Evolutionary conservation across 345 rosid species (phyloP).

Genomic region (Salix arbutifolia): DNA sequence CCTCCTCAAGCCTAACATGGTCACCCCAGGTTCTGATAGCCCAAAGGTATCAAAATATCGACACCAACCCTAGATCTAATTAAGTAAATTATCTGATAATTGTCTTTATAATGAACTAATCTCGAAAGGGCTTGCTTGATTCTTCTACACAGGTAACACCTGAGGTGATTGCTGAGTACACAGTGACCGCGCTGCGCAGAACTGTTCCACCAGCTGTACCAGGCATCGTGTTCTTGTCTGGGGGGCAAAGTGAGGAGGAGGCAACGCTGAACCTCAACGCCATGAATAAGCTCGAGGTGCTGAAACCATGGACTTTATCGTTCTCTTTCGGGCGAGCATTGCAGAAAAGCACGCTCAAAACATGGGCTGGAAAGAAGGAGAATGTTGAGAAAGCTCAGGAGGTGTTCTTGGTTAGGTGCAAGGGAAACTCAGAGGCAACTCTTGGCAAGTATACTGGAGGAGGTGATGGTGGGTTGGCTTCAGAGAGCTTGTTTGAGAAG

Average conservation of each 20-base stretch:
- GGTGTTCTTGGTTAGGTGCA: constrained; percentile 68
- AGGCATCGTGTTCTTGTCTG: constrained; percentile 79
- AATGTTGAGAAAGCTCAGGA: constrained; percentile 68
- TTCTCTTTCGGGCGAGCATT: constrained; percentile 95
- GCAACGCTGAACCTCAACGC: constrained; percentile 80
- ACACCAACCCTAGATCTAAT: not conserved
- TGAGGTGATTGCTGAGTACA: constrained; percentile 64
- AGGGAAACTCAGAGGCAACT: constrained; percentile 80
- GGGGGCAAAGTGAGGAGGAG: constrained; percentile 88
- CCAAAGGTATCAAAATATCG: constrained; percentile 51
- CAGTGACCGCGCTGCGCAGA: constrained; percentile 70
- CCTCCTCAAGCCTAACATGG: constrained; percentile 94
- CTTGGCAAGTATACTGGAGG: constrained; percentile 63
- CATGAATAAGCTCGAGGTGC: constrained; percentile 71
- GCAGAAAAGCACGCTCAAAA: constrained; percentile 91
- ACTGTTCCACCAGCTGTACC: constrained; percentile 90
- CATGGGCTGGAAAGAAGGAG: constrained; percentile 82
- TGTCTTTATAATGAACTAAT: not conserved
- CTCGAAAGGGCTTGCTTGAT: too few species aligned
- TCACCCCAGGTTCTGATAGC: constrained; percentile 87
- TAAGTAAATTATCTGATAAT: not conserved
- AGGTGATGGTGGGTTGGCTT: constrained; percentile 57
- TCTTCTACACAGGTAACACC: constrained; percentile 44
- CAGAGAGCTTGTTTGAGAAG: constrained; percentile 78
- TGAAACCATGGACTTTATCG: constrained; percentile 89